Evolutionary conservation across 1,284 basidiomycete species (phyloP).

Genomic region (Rugosomyces carneus): DNA sequence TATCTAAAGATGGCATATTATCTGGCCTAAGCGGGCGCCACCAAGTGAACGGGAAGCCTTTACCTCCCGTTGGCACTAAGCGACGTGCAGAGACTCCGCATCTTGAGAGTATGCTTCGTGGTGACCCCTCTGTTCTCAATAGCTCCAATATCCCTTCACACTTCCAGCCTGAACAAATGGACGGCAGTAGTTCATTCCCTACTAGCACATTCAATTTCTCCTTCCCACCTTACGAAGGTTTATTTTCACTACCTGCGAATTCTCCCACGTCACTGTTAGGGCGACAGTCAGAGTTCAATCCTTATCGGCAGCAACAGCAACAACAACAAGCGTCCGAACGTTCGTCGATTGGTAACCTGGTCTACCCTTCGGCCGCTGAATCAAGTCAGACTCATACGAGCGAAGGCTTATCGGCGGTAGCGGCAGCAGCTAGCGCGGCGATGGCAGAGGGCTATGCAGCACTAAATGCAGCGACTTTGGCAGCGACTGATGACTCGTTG

Average conservation of each 20-base stretch:
- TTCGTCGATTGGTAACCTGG: slow-evolving; percentile 27
- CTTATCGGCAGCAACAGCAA: slow-evolving; percentile 15
- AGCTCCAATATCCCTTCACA: slow-evolving; percentile 19
- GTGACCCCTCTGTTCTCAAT: slow-evolving; percentile 61
- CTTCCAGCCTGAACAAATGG: slow-evolving; percentile 30
- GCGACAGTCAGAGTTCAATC: slow-evolving; percentile 14
- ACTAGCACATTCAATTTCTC: slow-evolving; percentile 74
- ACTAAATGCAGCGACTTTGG: slow-evolving; percentile 46
- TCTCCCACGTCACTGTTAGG: slow-evolving; percentile 21
- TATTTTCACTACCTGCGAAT: slow-evolving; percentile 46
- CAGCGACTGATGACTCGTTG: slow-evolving; percentile 43
- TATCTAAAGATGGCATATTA: slow-evolving; percentile 60
- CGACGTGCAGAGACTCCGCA: slow-evolving; percentile 71
- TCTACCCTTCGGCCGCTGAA: slow-evolving; percentile 34
- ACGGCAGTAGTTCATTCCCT: slow-evolving; percentile 55
- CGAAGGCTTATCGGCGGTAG: slow-evolving; percentile 57
- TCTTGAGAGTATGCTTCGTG: slow-evolving; percentile 68
- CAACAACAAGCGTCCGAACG: slow-evolving; percentile 13
- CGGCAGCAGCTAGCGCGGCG: slow-evolving; percentile 54
- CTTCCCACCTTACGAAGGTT: slow-evolving; percentile 61
- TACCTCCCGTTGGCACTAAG: slow-evolving; percentile 60
- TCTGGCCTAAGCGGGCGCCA: slow-evolving; percentile 58
- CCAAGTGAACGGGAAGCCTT: slow-evolving; percentile 71
- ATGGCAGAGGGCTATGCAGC: slow-evolving; percentile 67
- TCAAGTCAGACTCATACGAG: slow-evolving; percentile 29